Evolutionary conservation across 2,329 filamentous ascomycete species (phyloP).

Genomic region (Diaporthe longicolla): DNA sequence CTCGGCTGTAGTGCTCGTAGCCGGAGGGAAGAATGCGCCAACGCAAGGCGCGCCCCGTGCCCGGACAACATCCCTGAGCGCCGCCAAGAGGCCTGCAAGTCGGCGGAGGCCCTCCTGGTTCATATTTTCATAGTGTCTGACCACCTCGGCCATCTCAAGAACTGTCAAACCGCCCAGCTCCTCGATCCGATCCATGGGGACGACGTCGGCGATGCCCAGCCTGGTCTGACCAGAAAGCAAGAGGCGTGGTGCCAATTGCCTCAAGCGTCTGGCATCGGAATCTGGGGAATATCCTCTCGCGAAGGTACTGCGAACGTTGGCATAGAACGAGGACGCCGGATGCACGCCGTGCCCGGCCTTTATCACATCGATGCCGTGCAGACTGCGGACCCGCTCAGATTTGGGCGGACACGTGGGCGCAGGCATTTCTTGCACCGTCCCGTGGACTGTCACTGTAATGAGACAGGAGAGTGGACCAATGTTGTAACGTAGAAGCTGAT

Average conservation of each 20-base stretch:
- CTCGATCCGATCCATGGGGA: neutral
- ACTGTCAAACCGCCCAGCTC: neutral
- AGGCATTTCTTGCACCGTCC: too few species aligned
- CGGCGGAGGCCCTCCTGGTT: neutral
- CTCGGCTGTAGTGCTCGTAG: too few species aligned
- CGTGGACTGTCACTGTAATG: fast-evolving
- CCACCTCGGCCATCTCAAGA: neutral
- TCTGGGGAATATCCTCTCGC: too few species aligned
- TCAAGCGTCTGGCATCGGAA: neutral
- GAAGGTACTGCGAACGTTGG: too few species aligned
- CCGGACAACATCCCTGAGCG: neutral
- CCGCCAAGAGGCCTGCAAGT: neutral
- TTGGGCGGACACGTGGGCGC: too few species aligned
- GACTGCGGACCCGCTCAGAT: too few species aligned
- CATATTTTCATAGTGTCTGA: neutral
- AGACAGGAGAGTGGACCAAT: neutral
- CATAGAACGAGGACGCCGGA: too few species aligned
- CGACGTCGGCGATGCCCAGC: neutral
- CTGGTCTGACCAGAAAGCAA: neutral
- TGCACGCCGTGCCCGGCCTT: neutral
- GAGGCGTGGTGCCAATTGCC: neutral
- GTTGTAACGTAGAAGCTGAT: neutral
- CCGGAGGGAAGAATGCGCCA: neutral
- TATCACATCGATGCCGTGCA: neutral
- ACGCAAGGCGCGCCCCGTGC: neutral